Evolutionary conservation across 192 early-diverging fungal species (phyloP), one percentile per base, ranked within the genome.

Genomic region (Rhizophagus clarus): DNA sequence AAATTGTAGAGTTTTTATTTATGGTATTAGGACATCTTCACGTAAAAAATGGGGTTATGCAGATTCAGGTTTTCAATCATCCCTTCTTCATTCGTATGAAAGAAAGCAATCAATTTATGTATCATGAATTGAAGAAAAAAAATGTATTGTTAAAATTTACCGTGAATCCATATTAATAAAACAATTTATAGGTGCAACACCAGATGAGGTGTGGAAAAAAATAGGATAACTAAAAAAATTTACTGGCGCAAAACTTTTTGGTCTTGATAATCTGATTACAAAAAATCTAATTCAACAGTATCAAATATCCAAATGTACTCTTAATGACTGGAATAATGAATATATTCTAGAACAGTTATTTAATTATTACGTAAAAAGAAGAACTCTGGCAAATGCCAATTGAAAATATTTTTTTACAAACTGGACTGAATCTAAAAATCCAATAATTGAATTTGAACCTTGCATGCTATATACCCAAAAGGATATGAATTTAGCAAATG

Each of bases 221-320:
- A 66, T 9, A 29, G 63, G 28, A 32, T 10, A 29, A 32, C 1
- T 66, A 3, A 6, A 31, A 66, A 66, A 66, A 66, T 66, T 66
- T 66, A 31, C 63, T 28, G 28, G 28, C 9, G 10, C 12, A 66
- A 1, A 66, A 66, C 63, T 66, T 24, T 66, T 66, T 66, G 63
- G 63, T 1, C 63, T 66, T 29, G 63, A 66, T 66, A 66, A 66
- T 66, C 28, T 10, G n/a, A n/a, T n/a, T n/a, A n/a, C n/a, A n/a
- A n/a, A n/a, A n/a, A n/a, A n/a, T n/a, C n/a, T n/a, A n/a, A 66
- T 66, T 66, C 28, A 66, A 66, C 28, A 66, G 26, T 32, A 66
- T 66, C n/a, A 9, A 29, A 31, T 66, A 66, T 3, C 63, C 32
- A n/a, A n/a, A n/a, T n/a, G n/a, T n/a, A n/a, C n/a, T n/a, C n/a